Evolutionary conservation across 2,329 filamentous ascomycete species (phyloP).

Genomic region (Colletotrichum gloeosporioides): DNA sequence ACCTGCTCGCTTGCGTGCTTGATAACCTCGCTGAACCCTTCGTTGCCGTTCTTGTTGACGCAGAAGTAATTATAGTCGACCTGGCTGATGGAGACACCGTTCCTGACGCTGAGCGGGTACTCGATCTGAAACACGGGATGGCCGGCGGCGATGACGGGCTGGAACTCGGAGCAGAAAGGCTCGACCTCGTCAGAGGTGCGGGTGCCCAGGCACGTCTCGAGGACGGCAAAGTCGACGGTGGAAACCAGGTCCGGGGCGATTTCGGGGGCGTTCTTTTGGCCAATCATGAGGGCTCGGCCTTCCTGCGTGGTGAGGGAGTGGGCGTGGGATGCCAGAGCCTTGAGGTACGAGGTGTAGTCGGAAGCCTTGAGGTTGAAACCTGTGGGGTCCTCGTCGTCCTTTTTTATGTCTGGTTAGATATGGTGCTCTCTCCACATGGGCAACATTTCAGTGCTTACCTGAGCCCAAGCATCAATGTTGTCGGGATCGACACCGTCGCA

Average conservation of each 20-base stretch:
- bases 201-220: slow-evolving; percentile 36
- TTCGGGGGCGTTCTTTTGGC: slow-evolving; percentile 38
- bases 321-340: slow-evolving; percentile 31
- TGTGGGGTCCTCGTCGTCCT: slow-evolving; percentile 29
- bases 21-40: slow-evolving; percentile 35
- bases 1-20: slow-evolving; percentile 36
- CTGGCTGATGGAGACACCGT: slow-evolving; percentile 26
- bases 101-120: slow-evolving; percentile 33
- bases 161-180: slow-evolving; percentile 34
- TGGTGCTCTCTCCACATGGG: not conserved
- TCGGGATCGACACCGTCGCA: slow-evolving; percentile 40
- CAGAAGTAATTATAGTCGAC: slow-evolving; percentile 32
- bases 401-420: not conserved
- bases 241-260: slow-evolving; percentile 29
- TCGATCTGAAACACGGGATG: slow-evolving; percentile 40
- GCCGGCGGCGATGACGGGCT: slow-evolving; percentile 29
- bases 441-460: not conserved
- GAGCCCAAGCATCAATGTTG: slow-evolving; percentile 36
- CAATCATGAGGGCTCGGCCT: slow-evolving; percentile 29
- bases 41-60: slow-evolving; percentile 27
- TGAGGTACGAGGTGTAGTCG: slow-evolving; percentile 35
- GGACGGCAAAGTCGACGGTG: slow-evolving; percentile 37
- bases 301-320: slow-evolving; percentile 30
- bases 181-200: slow-evolving; percentile 25
- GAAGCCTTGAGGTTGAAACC: slow-evolving; percentile 32